Percentiles rank a stretch among this genome's conserved stretches.
These are phyloP conservation scores for Wickerhamiella infanticola DNA, from an alignment of 1,139 yeast species.

Conservation along the genomic window DNA sequence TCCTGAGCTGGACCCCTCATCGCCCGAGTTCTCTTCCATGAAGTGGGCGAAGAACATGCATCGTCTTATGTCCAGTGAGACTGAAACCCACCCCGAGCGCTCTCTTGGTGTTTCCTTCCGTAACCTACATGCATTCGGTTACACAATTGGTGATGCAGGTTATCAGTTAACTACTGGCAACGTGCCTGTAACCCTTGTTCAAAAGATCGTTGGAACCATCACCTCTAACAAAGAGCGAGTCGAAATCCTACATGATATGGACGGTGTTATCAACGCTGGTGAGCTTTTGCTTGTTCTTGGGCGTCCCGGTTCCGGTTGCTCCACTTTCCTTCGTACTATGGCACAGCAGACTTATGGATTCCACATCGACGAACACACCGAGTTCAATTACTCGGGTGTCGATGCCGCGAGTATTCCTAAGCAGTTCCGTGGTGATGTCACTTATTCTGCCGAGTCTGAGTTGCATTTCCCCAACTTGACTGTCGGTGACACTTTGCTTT, in stretches of 20 bases:
- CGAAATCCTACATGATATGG: constrained; percentile 52
- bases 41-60: constrained; percentile 64
- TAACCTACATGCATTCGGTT: constrained; percentile 56
- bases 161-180: constrained; percentile 62
- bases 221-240: constrained; percentile 22
- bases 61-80: constrained; percentile 38
- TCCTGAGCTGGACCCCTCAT: constrained; percentile 37
- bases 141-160: constrained; percentile 54
- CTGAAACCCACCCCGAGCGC: constrained; percentile 48
- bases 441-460: constrained; percentile 59
- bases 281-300: constrained; percentile 65
- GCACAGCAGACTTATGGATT: constrained; percentile 63
- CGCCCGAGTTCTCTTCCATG: constrained; percentile 42
- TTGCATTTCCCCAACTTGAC: constrained; percentile 58
- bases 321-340: constrained; percentile 58
- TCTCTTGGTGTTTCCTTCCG: constrained; percentile 56
- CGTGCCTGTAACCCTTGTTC: constrained; percentile 22
- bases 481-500: constrained; percentile 52
- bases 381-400: constrained; percentile 23
- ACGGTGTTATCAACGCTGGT: constrained; percentile 53
- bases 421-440: constrained; percentile 51
- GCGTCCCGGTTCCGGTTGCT: constrained; percentile 76
- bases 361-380: constrained; percentile 36
- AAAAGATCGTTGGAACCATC: constrained; percentile 12
- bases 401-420: constrained; percentile 32